These are phyloP conservation scores for Bromus sterilis DNA, from an alignment of 176 grass and related monocot genomes.

Conservation along the genomic window DNA sequence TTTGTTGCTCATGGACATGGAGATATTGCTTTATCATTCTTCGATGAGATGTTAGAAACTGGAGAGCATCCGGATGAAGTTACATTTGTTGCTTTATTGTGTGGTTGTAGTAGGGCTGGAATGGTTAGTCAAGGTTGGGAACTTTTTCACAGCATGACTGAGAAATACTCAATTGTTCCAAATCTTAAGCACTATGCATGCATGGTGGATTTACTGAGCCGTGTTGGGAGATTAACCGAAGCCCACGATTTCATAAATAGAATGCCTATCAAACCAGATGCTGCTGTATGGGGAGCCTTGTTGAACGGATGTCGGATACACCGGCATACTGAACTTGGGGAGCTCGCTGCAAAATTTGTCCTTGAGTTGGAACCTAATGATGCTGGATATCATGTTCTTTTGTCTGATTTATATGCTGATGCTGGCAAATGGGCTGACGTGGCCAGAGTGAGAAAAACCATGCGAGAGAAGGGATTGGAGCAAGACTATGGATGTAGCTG, in stretches of 20 bases:
- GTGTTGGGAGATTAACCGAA: conserved; percentile 59
- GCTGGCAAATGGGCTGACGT: conserved; percentile 66
- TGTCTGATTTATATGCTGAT: conserved; percentile 86
- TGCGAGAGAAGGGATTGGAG: conserved; percentile 79
- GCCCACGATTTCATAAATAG: conserved; percentile 67
- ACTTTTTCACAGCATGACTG: conserved; percentile 59
- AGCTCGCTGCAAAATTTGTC: conserved; percentile 64
- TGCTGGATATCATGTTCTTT: conserved; percentile 72
- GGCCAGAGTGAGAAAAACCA: conserved; percentile 65
- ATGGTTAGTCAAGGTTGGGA: conserved; percentile 78
- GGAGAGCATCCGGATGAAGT: conserved; percentile 80
- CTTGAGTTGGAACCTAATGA: conserved; percentile 72
- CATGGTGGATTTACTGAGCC: conserved; percentile 91
- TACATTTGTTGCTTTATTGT: conserved; percentile 70
- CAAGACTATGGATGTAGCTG: conserved; percentile 75
- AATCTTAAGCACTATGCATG: conserved; percentile 95
- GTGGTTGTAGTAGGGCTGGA: conserved; percentile 75
- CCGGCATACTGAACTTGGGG: conserved; percentile 64
- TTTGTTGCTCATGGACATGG: conserved; percentile 55
- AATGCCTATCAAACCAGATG: conserved; percentile 74
- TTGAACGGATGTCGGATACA: conserved; percentile 90
- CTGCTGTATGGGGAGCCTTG: conserved; percentile 78
- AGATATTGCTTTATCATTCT: conserved; percentile 53
- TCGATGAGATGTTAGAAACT: conserved; percentile 54
- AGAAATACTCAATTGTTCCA: conserved; percentile 61